These are phyloP conservation scores for Suhomyces terraborum DNA, from an alignment of 1,139 yeast genomes.

Conservation along the genomic window DNA sequence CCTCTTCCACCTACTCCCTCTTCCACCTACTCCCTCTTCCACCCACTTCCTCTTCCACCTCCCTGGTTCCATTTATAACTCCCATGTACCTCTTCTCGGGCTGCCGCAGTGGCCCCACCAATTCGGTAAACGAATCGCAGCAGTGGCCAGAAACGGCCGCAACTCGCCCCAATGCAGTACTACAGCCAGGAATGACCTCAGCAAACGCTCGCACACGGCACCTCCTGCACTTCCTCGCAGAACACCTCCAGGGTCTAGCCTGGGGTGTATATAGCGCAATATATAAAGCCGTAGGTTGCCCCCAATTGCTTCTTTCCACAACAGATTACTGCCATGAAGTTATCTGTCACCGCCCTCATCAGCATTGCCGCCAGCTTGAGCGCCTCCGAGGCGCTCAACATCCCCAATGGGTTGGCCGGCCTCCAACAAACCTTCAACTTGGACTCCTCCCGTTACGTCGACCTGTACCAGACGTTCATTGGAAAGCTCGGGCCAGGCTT, in stretches of 20 bases:
- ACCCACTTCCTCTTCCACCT: too few species aligned
- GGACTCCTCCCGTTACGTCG: constrained; percentile 18
- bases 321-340: constrained; percentile 27
- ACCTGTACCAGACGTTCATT: constrained; percentile 20
- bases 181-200: constrained; percentile 5
- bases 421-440: constrained; percentile 34
- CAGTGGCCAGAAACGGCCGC: constrained; percentile 1
- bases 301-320: background rate
- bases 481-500: constrained; percentile 21
- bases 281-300: too few species aligned
- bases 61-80: too few species aligned
- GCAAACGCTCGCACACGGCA: constrained; percentile 1
- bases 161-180: constrained; percentile 1
- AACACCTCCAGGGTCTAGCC: background rate
- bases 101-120: too few species aligned
- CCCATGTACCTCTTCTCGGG: too few species aligned
- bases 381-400: constrained; percentile 31
- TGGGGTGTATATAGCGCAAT: too few species aligned
- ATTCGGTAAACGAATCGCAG: background rate
- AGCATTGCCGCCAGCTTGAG: constrained; percentile 28
- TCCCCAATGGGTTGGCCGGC: constrained; percentile 33
- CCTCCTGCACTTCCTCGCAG: background rate
- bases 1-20: background rate
- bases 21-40: background rate
- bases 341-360: constrained; percentile 27